A percentile compares a stretch with the other conserved stretches of the same genome.
These are phyloP conservation scores for Myxozyma monticola DNA, from an alignment of 805 yeast genomes.

Conservation along the genomic window DNA sequence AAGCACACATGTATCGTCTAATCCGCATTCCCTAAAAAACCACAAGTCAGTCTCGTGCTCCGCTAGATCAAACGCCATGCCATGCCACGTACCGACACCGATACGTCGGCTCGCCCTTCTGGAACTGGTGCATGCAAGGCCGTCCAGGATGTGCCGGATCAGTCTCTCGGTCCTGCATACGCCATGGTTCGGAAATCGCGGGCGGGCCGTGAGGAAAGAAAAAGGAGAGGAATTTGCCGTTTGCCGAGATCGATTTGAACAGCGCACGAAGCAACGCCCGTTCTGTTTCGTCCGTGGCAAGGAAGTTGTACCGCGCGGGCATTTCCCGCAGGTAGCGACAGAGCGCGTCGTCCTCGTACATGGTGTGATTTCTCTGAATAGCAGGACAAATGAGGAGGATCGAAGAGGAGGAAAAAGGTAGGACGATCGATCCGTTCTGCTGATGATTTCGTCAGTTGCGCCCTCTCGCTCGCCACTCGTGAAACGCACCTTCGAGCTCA, in stretches of 20 bases:
- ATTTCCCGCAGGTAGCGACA: conserved; percentile 33
- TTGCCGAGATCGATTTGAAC: conserved; percentile 46
- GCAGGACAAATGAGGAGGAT: too few relatives aligned
- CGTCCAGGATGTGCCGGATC: conserved; percentile 55
- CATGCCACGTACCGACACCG: conserved; percentile 49
- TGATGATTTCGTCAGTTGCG: too few relatives aligned
- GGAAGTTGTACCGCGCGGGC: conserved; percentile 36
- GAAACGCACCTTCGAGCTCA: too few relatives aligned
- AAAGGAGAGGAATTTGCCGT: conserved; percentile 44
- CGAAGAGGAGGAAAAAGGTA: too few relatives aligned
- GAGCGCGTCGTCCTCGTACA: conserved; percentile 13
- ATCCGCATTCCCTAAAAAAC: conserved; percentile 52
- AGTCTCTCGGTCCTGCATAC: conserved; percentile 31
- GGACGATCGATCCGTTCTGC: too few relatives aligned
- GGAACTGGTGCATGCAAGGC: conserved; percentile 72
- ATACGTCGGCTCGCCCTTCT: conserved; percentile 78
- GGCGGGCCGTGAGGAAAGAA: conserved; percentile 42
- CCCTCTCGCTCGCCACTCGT: too few relatives aligned
- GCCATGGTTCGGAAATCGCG: conserved; percentile 18
- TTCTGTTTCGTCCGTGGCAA: conserved; percentile 33
- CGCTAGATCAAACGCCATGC: too few relatives aligned
- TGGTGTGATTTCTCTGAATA: too few relatives aligned
- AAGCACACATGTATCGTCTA: conserved; percentile 80
- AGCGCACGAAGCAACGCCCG: conserved; percentile 38
- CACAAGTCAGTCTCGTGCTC: too few relatives aligned